phyloP scores from a whole-genome alignment of 805 yeast genomes.

The Kuraishia capsulata region DNA sequence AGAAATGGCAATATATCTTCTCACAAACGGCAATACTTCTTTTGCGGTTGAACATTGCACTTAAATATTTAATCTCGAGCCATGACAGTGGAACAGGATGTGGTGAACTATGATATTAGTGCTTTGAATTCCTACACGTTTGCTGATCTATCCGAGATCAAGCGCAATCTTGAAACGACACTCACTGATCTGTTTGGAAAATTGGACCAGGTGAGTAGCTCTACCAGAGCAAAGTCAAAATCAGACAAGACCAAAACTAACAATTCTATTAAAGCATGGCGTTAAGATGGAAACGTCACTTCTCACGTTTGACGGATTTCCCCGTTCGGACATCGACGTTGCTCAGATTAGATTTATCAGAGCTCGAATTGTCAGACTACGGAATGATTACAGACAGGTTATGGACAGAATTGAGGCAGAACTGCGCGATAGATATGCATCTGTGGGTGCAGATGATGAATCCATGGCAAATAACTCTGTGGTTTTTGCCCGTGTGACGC shows the following conservation, averaged over 20 bases:
- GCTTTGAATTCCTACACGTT: constrained; percentile 8
- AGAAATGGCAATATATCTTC: not conserved
- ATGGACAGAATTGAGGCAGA: constrained; percentile 35
- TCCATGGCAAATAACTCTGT: constrained; percentile 10
- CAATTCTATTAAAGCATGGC: constrained; percentile 20
- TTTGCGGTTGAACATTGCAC: not conserved
- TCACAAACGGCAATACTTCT: not conserved
- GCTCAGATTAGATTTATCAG: constrained; percentile 56
- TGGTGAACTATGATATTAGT: constrained; percentile 8
- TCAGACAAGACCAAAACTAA: too few relatives aligned
- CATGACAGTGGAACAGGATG: not conserved
- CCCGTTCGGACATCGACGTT: constrained; percentile 77
- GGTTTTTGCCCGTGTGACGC: constrained; percentile 49
- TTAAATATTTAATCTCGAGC: too few relatives aligned
- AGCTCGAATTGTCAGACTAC: constrained; percentile 52
- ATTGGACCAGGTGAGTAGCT: not conserved
- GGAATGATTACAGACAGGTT: constrained; percentile 58
- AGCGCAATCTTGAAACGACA: constrained; percentile 30
- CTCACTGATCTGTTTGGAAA: constrained; percentile 30
- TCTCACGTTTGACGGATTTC: constrained; percentile 71
- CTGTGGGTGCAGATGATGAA: not conserved
- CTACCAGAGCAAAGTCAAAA: too few relatives aligned
- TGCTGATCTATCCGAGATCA: constrained; percentile 19
- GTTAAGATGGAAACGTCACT: constrained; percentile 60
- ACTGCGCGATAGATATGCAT: constrained; percentile 29